A percentile compares a stretch with the other conserved stretches of the same genome.
These are phyloP conservation scores for Platanthera zijinensis DNA, from an alignment of 106 monocot species.

Conservation along the genomic window DNA sequence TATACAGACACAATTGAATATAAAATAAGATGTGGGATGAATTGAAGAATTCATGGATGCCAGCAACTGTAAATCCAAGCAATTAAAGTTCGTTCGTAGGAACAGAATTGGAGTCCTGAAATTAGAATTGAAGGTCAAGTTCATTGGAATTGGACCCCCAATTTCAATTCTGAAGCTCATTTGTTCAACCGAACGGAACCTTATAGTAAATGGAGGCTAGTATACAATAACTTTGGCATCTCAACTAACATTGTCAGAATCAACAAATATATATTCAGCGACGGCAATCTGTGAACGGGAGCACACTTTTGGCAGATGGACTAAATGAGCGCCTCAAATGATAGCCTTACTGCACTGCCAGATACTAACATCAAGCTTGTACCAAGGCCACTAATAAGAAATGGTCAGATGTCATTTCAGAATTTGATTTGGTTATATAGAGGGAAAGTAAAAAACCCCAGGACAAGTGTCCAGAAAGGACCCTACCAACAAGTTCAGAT, in stretches of 20 bases:
- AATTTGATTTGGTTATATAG: constrained; percentile 20
- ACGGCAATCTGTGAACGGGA: neutral
- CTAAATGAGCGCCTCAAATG: constrained; percentile 2
- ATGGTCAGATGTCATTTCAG: constrained; percentile 18
- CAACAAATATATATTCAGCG: neutral
- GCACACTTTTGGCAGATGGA: neutral
- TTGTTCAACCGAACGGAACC: too few relatives aligned
- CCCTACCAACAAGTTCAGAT: constrained; percentile 35
- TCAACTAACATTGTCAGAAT: neutral
- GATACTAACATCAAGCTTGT: constrained; percentile 13
- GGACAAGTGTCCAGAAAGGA: constrained; percentile 35
- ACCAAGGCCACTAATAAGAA: constrained; percentile 13
- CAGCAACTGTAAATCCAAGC: neutral
- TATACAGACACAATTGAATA: neutral
- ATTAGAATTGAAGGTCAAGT: too few relatives aligned
- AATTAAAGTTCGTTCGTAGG: neutral
- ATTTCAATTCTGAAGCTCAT: too few relatives aligned
- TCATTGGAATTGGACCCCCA: too few relatives aligned
- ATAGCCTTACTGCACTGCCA: constrained; percentile 4
- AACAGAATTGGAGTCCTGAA: too few relatives aligned
- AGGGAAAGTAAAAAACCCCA: constrained; percentile 24
- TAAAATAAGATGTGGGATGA: neutral
- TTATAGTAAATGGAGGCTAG: neutral
- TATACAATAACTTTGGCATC: neutral
- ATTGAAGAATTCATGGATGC: neutral